Base-by-base conservation (phyloP, 805 yeast genomes). In the Candida coquimbonensis region DNA sequence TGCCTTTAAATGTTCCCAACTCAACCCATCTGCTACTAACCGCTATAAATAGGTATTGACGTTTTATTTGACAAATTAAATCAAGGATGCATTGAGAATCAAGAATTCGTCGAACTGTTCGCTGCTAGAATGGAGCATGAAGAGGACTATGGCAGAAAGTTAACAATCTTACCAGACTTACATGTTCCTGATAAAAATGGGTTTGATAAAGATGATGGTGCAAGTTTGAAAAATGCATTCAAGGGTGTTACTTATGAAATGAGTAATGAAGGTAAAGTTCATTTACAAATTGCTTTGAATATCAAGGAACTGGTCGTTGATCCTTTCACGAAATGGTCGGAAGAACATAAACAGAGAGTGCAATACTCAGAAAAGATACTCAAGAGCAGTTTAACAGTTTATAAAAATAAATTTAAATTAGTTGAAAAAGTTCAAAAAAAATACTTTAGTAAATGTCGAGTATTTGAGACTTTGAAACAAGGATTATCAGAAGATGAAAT, bases 291-390 rank as follows among this genome's bases (percentile, higher is more conserved):
- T 26, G 85, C 91, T 1, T 68, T 73, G 5, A 77, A 75, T 51
- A 80, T 87, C 48, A 73, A 75, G 46, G 55, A 66, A 1, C 66
- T 77, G 61, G 91, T 87, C 1, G 59, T 84, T 42, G 72, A 71
- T 24, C 96, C 95, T 1, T 87, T 87, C 56, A 62, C 77, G 11
- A 74, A 75, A 54, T 88, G 95, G 95, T 74, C 89, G 37, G 69
- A 67, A 16, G 89, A 83, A 44, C 95, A 87, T 63, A 74, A 74
- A 44, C 77, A 76, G 53, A 67, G 95, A 40, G 73, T 87, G 2
- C 78, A 75, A 36, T 77, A 74, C 55, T 78, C 86, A 16, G 82
- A 80, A 45, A 68, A 72, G 46, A 68, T 72, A 6, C 64, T 87
- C 36, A 63, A 66, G 42, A 70, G 66, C 19, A 79, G 77, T 51